Conservation (phyloP, 2,329 filamentous ascomycete genomes). For the Colletotrichum sp. region DNA sequence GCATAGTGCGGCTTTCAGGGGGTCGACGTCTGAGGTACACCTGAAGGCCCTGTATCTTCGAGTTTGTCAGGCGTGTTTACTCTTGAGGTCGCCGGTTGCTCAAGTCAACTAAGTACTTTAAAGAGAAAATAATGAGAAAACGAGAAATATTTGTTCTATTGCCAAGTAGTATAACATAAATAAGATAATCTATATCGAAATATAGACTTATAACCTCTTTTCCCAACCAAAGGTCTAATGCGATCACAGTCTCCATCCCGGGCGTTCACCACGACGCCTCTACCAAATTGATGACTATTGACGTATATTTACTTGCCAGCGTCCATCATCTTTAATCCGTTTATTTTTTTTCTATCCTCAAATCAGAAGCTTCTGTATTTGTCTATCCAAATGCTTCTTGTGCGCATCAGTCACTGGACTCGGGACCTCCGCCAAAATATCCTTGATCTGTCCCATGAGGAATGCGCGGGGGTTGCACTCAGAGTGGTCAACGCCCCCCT, state of each 20-base stretch:
- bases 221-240: background rate
- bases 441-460: conserved; percentile 24
- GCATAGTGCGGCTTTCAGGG: background rate
- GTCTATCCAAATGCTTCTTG: conserved; percentile 13
- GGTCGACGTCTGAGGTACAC: background rate
- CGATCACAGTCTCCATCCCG: background rate
- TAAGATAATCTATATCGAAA: background rate
- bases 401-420: conserved; percentile 12
- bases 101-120: background rate
- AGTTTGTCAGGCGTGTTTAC: background rate
- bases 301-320: background rate
- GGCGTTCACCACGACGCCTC: background rate
- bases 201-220: background rate
- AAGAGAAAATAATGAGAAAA: background rate
- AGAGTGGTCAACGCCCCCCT: conserved; percentile 20
- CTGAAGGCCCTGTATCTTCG: background rate
- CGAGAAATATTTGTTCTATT: background rate
- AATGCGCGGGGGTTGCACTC: conserved; percentile 26
- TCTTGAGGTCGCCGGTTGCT: background rate
- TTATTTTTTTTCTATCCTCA: background rate
- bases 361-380: conserved; percentile 9
- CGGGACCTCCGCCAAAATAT: conserved; percentile 24
- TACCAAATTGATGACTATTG: background rate
- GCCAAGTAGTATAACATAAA: background rate
- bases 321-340: background rate